These are phyloP conservation scores for Tritrichomonas musculus DNA, from an alignment of 208 protist species.

Conservation along the genomic window DNA sequence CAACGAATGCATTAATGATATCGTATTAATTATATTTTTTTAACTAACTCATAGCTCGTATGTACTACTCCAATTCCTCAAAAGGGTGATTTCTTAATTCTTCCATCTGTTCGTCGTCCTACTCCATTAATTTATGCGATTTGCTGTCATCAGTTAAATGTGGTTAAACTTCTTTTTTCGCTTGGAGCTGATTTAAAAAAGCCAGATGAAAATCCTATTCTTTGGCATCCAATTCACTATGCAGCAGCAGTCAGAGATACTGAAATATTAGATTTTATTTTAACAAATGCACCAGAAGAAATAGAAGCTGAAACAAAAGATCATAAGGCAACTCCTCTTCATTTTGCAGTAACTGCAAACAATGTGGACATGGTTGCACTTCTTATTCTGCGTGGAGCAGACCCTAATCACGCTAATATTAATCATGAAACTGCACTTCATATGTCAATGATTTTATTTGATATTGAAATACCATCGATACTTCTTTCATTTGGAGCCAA, in stretches of 20 bases:
- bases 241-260: not conserved
- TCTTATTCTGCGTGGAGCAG: too few relatives aligned
- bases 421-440: too few relatives aligned
- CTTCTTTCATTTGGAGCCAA: too few relatives aligned
- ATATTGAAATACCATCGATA: too few relatives aligned
- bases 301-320: too few relatives aligned
- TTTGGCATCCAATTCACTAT: conserved; percentile 8
- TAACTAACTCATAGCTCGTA: not conserved
- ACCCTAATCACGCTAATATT: too few relatives aligned
- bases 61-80: not conserved
- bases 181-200: not conserved
- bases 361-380: too few relatives aligned
- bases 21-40: conserved; percentile 13
- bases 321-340: too few relatives aligned
- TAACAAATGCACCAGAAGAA: too few relatives aligned
- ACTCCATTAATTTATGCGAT: conserved; percentile 9
- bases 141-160: not conserved
- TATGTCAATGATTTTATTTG: too few relatives aligned
- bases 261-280: too few relatives aligned
- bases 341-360: too few relatives aligned
- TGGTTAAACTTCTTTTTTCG: not conserved
- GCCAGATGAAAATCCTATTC: not conserved
- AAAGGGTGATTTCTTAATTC: not conserved
- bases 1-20: not conserved
- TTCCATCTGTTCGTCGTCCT: not conserved